Evolutionary conservation across 768 basidiomycete species (phyloP).

Genomic region (Cystofilobasidium capitatum): DNA sequence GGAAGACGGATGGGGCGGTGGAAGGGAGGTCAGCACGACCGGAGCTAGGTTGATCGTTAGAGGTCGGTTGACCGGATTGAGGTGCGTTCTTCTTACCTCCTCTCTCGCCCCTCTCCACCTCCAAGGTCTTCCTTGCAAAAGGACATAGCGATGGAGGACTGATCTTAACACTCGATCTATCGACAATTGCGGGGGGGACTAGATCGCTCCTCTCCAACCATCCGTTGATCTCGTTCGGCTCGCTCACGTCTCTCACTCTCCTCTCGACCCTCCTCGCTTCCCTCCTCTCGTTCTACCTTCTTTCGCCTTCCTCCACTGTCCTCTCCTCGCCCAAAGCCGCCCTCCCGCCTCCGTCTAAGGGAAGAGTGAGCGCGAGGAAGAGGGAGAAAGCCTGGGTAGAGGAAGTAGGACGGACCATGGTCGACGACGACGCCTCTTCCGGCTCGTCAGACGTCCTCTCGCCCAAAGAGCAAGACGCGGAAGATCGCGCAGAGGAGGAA

Average conservation of each 20-base stretch:
- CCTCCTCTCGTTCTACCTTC: neutral
- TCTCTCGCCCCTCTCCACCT: neutral
- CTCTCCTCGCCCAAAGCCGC: neutral
- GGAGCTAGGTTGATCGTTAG: neutral
- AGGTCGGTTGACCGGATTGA: neutral
- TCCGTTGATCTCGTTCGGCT: neutral
- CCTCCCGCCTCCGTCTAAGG: neutral
- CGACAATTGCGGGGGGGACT: too few relatives aligned
- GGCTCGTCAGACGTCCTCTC: too few relatives aligned
- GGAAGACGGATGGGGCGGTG: neutral
- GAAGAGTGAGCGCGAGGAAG: too few relatives aligned
- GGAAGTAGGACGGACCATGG: too few relatives aligned
- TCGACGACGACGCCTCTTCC: too few relatives aligned
- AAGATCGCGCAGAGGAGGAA: neutral
- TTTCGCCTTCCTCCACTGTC: neutral
- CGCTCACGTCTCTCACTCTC: neutral
- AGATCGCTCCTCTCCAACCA: conserved; percentile 1
- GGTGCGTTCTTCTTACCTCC: neutral
- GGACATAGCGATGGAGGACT: too few relatives aligned
- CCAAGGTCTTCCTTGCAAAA: too few relatives aligned
- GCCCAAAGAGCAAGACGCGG: neutral
- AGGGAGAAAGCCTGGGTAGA: too few relatives aligned
- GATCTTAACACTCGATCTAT: neutral
- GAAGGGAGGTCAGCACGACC: neutral
- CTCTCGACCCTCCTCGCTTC: conserved; percentile 1